These are phyloP conservation scores for Rhodomyrtus psidioides DNA, from an alignment of 441 rosid species.

Conservation along the genomic window DNA sequence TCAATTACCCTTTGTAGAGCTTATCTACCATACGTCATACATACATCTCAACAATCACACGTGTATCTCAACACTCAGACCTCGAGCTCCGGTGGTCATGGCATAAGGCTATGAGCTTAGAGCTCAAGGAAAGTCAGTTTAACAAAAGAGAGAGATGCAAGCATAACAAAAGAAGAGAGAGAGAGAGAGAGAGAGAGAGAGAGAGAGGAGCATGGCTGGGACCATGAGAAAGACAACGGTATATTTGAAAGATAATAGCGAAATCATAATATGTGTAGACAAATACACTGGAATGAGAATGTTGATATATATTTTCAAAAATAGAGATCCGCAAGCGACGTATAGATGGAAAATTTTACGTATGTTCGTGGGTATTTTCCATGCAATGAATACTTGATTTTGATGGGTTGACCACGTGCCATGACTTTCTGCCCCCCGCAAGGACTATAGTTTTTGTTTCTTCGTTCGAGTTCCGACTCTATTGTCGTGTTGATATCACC, in stretches of 20 bases:
- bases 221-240: not conserved
- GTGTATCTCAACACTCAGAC: too few relatives aligned
- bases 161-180: too few relatives aligned
- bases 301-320: not conserved
- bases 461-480: not conserved
- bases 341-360: not conserved
- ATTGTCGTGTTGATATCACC: not conserved
- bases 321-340: not conserved
- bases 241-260: not conserved
- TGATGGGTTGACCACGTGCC: not conserved
- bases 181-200: too few relatives aligned
- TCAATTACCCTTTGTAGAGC: too few relatives aligned
- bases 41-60: too few relatives aligned
- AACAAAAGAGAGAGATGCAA: too few relatives aligned
- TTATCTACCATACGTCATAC: too few relatives aligned
- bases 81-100: too few relatives aligned
- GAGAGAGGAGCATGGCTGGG: not conserved
- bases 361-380: not conserved
- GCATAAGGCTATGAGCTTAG: too few relatives aligned
- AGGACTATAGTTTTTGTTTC: not conserved
- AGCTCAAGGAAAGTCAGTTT: too few relatives aligned
- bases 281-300: not conserved
- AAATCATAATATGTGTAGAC: not conserved
- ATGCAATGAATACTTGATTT: not conserved
- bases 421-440: not conserved